A percentile compares a stretch with the other conserved stretches of the same genome.
Conservation (phyloP, 495 filamentous ascomycete genomes). For the Letharia lupina region DNA sequence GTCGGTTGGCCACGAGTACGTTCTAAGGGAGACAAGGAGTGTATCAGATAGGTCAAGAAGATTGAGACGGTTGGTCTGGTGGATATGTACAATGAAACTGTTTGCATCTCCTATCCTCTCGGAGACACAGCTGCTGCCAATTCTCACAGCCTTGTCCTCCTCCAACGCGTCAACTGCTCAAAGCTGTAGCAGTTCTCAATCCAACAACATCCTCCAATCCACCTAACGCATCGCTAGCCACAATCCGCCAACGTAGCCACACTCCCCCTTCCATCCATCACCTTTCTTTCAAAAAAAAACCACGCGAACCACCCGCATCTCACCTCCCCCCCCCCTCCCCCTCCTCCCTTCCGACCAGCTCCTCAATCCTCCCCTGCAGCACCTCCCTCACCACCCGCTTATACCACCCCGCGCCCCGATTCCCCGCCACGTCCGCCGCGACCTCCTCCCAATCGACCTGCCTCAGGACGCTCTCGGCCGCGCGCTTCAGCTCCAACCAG, state of each 20-base stretch:
- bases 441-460: conserved; percentile 17
- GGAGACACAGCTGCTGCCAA: not conserved
- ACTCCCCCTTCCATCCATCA: not conserved
- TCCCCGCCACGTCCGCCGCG: conserved; percentile 14
- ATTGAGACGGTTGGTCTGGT: not conserved
- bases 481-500: conserved; percentile 9
- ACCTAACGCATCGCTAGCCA: too few relatives aligned
- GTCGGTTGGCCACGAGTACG: conserved; percentile 84
- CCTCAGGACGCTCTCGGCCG: conserved; percentile 6
- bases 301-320: too few relatives aligned
- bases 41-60: not conserved
- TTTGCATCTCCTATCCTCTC: not conserved
- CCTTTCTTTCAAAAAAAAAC: too few relatives aligned
- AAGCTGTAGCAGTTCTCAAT: not conserved
- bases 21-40: conserved; percentile 44
- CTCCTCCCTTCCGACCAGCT: not conserved
- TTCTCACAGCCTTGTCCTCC: not conserved
- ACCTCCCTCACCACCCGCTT: conserved; percentile 8
- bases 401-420: conserved; percentile 7
- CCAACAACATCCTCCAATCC: not conserved
- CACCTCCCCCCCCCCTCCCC: not conserved
- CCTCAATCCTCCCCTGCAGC: conserved; percentile 13
- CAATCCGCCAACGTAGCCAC: too few relatives aligned
- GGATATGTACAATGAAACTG: not conserved
- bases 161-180: not conserved